A percentile compares a stretch with the other conserved stretches of the same genome.
Conservation (phyloP, 495 filamentous ascomycete species). For the Trypethelium eluteriae region DNA sequence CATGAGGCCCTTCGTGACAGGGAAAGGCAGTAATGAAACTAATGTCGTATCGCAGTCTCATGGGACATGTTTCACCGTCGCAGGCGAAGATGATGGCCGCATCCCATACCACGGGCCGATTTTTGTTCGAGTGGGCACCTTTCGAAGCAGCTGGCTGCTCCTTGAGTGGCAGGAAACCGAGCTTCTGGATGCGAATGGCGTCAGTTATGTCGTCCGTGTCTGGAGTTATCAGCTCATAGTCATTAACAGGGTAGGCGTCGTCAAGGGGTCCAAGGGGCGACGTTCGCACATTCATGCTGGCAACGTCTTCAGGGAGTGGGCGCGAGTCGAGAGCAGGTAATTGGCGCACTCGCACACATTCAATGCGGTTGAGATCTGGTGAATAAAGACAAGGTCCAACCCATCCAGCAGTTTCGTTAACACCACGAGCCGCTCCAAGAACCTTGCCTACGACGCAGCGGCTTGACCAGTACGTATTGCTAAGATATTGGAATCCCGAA, state of each 20-base stretch:
- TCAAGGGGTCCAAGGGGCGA: constrained; percentile 57
- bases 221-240: constrained; percentile 51
- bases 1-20: constrained; percentile 61
- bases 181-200: constrained; percentile 56
- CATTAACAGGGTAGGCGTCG: constrained; percentile 49
- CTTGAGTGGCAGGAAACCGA: constrained; percentile 41
- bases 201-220: constrained; percentile 50
- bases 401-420: constrained; percentile 45
- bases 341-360: constrained; percentile 56
- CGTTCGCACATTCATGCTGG: constrained; percentile 51
- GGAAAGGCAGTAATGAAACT: constrained; percentile 59
- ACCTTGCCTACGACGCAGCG: constrained; percentile 65
- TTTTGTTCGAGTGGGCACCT: constrained; percentile 14
- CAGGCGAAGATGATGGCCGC: constrained; percentile 61
- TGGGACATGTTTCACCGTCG: constrained; percentile 54
- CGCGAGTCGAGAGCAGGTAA: constrained; percentile 39
- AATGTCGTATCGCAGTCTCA: constrained; percentile 56
- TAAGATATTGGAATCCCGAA: constrained; percentile 64
- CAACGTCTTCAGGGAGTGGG: constrained; percentile 47
- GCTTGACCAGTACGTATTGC: constrained; percentile 62
- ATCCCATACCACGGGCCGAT: constrained; percentile 47
- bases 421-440: constrained; percentile 42
- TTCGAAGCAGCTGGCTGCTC: constrained; percentile 18
- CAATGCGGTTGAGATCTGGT: constrained; percentile 50
- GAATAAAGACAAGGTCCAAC: constrained; percentile 59